A percentile compares a stretch with the other conserved stretches of the same genome.
Evolutionary conservation across 306 rosid species (phyloP).

Genomic region (Ceratonia siliqua): DNA sequence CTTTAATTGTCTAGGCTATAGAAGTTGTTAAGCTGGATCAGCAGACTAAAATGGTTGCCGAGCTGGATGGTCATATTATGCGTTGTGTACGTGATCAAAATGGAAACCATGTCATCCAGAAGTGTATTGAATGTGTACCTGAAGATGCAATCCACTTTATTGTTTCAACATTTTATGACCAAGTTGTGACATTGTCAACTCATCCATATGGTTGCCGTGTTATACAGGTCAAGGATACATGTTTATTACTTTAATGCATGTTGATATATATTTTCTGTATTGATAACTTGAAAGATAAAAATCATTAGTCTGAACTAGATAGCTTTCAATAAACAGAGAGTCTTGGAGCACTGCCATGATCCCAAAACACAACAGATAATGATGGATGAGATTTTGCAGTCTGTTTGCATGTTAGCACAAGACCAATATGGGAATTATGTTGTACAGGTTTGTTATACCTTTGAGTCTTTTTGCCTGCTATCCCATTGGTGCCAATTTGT

Average conservation of each 20-base stretch:
- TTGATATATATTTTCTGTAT: constrained; percentile 1
- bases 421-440: constrained; percentile 97
- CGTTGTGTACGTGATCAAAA: constrained; percentile 98
- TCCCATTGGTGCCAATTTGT: background rate
- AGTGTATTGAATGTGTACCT: constrained; percentile 96
- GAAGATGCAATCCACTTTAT: constrained; percentile 78
- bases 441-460: constrained; percentile 74
- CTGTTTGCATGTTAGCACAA: constrained; percentile 93
- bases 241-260: constrained; percentile 12
- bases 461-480: constrained; percentile 4
- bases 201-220: constrained; percentile 99
- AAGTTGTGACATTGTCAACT: constrained; percentile 86
- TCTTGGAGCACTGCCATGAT: constrained; percentile 87
- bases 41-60: constrained; percentile 85
- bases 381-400: constrained; percentile 94
- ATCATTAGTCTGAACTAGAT: constrained; percentile 27
- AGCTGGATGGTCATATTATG: constrained; percentile 88
- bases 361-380: constrained; percentile 77
- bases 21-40: constrained; percentile 94
- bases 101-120: constrained; percentile 95
- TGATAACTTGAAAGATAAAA: background rate
- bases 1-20: constrained; percentile 61
- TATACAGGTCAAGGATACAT: constrained; percentile 64
- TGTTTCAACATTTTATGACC: constrained; percentile 83
- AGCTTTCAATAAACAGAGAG: constrained; percentile 61